Percentiles rank a stretch among this genome's conserved stretches.
phyloP scores from a whole-genome alignment of 805 yeast species.

The Ogataea pini region DNA sequence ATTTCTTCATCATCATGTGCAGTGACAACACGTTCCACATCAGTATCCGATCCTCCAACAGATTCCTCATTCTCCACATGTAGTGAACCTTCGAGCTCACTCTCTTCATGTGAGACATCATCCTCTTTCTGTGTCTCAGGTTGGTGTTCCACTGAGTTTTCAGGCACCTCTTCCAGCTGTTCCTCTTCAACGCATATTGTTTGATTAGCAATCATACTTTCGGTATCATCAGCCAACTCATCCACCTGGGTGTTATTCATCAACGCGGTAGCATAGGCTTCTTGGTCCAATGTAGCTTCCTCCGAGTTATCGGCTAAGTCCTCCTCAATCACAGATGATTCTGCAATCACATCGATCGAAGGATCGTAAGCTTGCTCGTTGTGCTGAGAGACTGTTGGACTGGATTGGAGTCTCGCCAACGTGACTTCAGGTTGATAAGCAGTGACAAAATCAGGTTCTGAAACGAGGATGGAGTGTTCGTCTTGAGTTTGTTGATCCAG shows the following conservation, averaged over 20 bases:
- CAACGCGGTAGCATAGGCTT: slow-evolving; percentile 30
- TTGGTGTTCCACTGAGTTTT: slow-evolving; percentile 8
- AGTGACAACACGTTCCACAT: slow-evolving; percentile 11
- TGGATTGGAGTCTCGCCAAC: not conserved
- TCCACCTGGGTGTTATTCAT: slow-evolving; percentile 23
- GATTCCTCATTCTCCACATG: slow-evolving; percentile 11
- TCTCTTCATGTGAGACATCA: slow-evolving; percentile 11
- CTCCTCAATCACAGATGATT: slow-evolving; percentile 28
- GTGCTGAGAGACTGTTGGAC: slow-evolving; percentile 1
- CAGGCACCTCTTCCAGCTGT: slow-evolving; percentile 1
- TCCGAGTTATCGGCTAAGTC: slow-evolving; percentile 11
- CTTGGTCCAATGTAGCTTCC: slow-evolving; percentile 23
- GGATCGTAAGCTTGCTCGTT: slow-evolving; percentile 7
- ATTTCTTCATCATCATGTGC: slow-evolving; percentile 8
- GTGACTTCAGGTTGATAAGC: not conserved
- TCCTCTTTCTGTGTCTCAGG: not conserved
- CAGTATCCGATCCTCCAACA: slow-evolving; percentile 9
- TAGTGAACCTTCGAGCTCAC: slow-evolving; percentile 8
- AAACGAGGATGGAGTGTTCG: not conserved
- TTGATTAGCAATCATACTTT: slow-evolving; percentile 26
- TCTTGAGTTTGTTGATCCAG: not conserved
- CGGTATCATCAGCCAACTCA: slow-evolving; percentile 11
- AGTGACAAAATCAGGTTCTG: slow-evolving; percentile 2
- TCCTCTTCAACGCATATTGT: slow-evolving; percentile 28
- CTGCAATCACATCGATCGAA: slow-evolving; percentile 24